Evolutionary conservation across 257 asterid genomes (phyloP), one percentile per base, ranked within the genome.

Genomic region (Rauvolfia tetraphylla): DNA sequence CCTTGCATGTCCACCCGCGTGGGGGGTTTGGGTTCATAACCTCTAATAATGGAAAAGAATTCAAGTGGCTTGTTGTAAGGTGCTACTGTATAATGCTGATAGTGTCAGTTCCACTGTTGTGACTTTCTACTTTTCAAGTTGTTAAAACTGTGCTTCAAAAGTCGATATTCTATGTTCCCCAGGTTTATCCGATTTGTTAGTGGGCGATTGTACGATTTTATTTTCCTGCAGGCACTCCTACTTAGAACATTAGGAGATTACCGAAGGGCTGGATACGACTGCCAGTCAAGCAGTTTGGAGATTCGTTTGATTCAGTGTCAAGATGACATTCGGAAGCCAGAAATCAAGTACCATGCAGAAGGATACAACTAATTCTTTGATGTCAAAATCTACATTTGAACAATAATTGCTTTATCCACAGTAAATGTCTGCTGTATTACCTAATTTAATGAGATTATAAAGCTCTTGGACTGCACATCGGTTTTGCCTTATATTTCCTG

Each of bases 301-400:
- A 95, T 95, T 80, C 96, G 99, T 65, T 74, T 95, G 86, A 79
- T 95, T 75, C 99, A 93, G 85, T 90, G 98, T 80, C 97, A 89
- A 71, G 98, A 91, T 76, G 89, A 89, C 79, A 91, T 95, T 76
- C 89, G 97, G 72, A 91, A 93, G 81, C 99, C 99, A 25, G 90
- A 93, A 84, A 85, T 93, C 86, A 93, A 86, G 77, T 93, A 79
- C 86, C 82, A 79, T 77, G 97, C 98, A n/a, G 89, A 89, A 80
- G 75, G 53, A 78, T 95, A 93, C 82, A 65, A 79, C 71, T 91
- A 76, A 88, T 41, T 67, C 29, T 33, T 75, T 48, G 61, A 33
- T 59, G 71, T 49, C 38, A 33, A 42, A 29, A 17, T 74, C 20
- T 23, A 63, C 46, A 44, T 15, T 41, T 71, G 67, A 56, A 44